phyloP scores from a whole-genome alignment of 2,329 filamentous ascomycete species.

The Calycina marina region DNA sequence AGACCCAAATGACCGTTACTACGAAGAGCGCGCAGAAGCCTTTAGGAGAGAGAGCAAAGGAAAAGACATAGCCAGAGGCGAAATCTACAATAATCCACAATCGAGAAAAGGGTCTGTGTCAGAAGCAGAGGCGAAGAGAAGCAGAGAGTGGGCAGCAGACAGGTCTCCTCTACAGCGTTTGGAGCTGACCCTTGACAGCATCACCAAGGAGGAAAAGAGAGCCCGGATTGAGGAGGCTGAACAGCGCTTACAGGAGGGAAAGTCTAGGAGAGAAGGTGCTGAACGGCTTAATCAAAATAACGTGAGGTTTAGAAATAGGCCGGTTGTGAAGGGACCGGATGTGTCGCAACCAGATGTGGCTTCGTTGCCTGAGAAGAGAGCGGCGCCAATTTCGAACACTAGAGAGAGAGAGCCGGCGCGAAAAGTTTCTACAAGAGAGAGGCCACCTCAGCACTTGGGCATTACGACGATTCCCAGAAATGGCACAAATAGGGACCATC shows the following conservation, averaged over 20 bases:
- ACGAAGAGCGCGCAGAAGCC: too few relatives aligned
- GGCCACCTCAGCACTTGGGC: conserved; percentile 11
- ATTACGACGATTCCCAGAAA: conserved; percentile 5
- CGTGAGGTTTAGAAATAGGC: conserved; percentile 20
- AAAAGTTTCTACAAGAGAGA: conserved; percentile 20
- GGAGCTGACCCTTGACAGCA: conserved; percentile 77
- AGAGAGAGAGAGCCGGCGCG: conserved; percentile 24
- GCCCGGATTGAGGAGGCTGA: conserved; percentile 76
- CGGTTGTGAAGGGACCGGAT: conserved; percentile 15
- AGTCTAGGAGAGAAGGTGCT: conserved; percentile 16
- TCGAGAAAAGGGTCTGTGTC: conserved; percentile 25
- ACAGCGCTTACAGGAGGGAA: conserved; percentile 46
- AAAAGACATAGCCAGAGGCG: conserved; percentile 4
- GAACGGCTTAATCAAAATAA: conserved; percentile 17
- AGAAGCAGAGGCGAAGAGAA: conserved; percentile 22
- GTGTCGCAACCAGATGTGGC: conserved; percentile 12
- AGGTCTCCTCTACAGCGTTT: conserved; percentile 87
- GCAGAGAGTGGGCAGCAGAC: conserved; percentile 57
- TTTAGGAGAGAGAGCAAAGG: conserved; percentile 11
- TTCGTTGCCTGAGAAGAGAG: conserved; percentile 18
- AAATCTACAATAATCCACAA: conserved; percentile 5
- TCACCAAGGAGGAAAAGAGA: conserved; percentile 91
- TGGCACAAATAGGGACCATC: conserved; percentile 17
- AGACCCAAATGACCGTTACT: too few relatives aligned
- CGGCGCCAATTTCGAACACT: conserved; percentile 21